These are phyloP conservation scores for Chaetomiaceae sp. DNA, from an alignment of 2,329 filamentous ascomycete species.

Conservation along the genomic window DNA sequence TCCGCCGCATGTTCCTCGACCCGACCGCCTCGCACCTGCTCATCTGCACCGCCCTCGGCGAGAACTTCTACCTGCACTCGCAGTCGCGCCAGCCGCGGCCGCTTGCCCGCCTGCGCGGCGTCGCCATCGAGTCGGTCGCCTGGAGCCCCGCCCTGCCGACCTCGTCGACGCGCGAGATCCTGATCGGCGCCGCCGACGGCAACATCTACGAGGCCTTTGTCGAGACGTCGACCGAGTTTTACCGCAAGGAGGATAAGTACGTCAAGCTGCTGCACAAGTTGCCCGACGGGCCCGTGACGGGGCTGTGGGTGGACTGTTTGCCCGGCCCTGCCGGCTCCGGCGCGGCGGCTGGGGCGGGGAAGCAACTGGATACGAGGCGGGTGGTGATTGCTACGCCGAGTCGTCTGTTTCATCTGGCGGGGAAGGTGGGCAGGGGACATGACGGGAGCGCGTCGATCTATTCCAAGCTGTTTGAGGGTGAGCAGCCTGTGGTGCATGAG, in stretches of 20 bases:
- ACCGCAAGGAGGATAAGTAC: constrained; percentile 90
- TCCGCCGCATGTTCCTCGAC: constrained; percentile 94
- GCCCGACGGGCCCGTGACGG: constrained; percentile 76
- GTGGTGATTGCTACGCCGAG: constrained; percentile 77
- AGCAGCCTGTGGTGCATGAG: constrained; percentile 74
- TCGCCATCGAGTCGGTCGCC: constrained; percentile 81
- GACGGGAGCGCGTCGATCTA: constrained; percentile 85
- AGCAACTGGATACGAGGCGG: constrained; percentile 47
- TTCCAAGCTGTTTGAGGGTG: constrained; percentile 79
- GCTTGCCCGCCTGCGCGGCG: constrained; percentile 76
- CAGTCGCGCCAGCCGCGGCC: constrained; percentile 85
- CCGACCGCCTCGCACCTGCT: constrained; percentile 93
- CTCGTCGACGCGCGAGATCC: constrained; percentile 88
- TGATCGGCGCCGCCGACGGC: constrained; percentile 87
- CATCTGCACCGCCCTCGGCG: constrained; percentile 83
- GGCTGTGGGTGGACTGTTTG: constrained; percentile 77
- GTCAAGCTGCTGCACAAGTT: constrained; percentile 78
- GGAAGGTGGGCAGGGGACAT: constrained; percentile 67
- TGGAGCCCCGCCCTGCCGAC: constrained; percentile 95
- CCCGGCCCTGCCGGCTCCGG: constrained; percentile 38
- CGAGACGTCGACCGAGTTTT: constrained; percentile 91
- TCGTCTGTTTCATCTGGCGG: constrained; percentile 74
- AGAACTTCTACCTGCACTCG: constrained; percentile 97
- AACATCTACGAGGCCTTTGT: constrained; percentile 94
- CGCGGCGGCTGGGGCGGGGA: not conserved